These are phyloP conservation scores for Blastomyces parvus DNA, from an alignment of 2,329 filamentous ascomycete genomes.

Conservation along the genomic window DNA sequence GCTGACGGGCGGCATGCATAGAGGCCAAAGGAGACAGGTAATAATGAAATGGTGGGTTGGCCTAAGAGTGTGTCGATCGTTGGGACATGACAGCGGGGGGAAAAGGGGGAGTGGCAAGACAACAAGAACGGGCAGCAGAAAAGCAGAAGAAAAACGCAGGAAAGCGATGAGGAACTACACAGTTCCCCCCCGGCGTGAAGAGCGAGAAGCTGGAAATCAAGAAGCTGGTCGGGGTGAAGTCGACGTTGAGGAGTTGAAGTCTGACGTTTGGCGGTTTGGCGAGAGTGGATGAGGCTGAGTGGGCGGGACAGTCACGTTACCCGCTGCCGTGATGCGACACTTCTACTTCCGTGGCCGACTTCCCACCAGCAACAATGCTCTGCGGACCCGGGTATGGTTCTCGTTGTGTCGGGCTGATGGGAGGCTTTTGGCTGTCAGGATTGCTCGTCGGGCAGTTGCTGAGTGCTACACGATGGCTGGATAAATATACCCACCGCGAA, in stretches of 20 bases:
- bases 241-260: neutral
- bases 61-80: neutral
- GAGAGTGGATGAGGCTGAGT: constrained; percentile 2
- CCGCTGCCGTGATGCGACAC: too few relatives aligned
- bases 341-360: too few relatives aligned
- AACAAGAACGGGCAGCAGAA: neutral
- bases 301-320: constrained; percentile 1
- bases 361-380: too few relatives aligned
- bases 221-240: neutral
- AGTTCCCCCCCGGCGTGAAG: neutral
- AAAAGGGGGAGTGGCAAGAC: neutral
- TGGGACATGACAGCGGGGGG: neutral
- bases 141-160: neutral
- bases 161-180: neutral
- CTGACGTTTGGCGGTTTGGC: neutral
- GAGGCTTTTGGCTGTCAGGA: too few relatives aligned
- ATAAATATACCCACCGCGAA: too few relatives aligned
- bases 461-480: too few relatives aligned
- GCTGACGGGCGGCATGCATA: constrained; percentile 1
- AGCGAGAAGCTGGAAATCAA: neutral
- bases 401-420: too few relatives aligned
- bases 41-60: neutral
- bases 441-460: too few relatives aligned
- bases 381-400: too few relatives aligned
- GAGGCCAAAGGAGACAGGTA: neutral